Evolutionary conservation across 2,329 filamentous ascomycete genomes (phyloP), one percentile per base, ranked within the genome.

Genomic region (Pseudocercospora eumusae): DNA sequence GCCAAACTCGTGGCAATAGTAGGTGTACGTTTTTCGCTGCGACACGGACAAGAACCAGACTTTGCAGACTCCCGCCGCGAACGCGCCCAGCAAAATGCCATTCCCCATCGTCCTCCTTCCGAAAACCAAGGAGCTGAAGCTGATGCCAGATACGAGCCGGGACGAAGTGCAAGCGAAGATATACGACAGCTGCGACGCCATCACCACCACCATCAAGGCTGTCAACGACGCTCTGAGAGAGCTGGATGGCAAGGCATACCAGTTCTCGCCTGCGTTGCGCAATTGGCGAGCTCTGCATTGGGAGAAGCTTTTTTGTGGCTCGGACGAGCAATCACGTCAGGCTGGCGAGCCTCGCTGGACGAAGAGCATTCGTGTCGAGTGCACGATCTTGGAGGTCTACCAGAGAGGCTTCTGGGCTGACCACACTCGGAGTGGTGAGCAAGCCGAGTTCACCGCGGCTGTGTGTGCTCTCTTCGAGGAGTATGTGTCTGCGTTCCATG

Each of bases 231-330:
- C 21, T 47, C 18, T 47, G 20, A 23, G 7, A 25, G 20, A 47
- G 44, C 18, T 47, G n/a, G 44, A 47, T 4, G 44, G 44, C 44
- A 13, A 21, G 44, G 44, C 18, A 7, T 47, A 47, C 44, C 18
- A 47, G 44, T 47, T 47, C 44, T 47, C 44, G 18, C 44, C 44
- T 47, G 44, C 20, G 44, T 15, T 47, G 18, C 44, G 44, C 44
- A 47, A 47, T 18, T 47, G 44, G 44, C 18, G 44, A 13, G 6
- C 9, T 15, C 18, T 21, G 20, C 44, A 20, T 7, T 47, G 44
- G 44, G 11, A 23, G 44, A 25, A 20, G 18, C 44, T 47, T 11
- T 47, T 47, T 23, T 11, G 20, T 47, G 18, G 21, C 18, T 7
- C 6, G 13, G 18, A 11, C 10, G 44, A 20, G 21, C 18, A 3